Evolutionary conservation across 2,329 filamentous ascomycete species (phyloP), one percentile per base, ranked within the genome.

Genomic region (Pseudogymnoascus sp.): DNA sequence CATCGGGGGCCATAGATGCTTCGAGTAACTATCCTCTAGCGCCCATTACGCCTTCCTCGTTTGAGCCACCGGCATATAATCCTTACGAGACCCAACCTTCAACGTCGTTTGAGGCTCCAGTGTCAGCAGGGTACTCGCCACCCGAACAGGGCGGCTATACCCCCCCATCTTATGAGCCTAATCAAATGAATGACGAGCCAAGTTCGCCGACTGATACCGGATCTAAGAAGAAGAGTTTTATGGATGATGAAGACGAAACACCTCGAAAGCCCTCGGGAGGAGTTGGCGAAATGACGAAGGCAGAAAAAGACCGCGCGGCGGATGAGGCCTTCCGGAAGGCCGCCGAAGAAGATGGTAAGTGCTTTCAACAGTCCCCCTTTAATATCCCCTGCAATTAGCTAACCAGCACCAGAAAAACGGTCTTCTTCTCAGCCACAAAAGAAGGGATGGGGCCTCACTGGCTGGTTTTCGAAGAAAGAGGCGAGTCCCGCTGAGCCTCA

Each of bases 241-340:
- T 95, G 83, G 88, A 93, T 70, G 89, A 93, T 67, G 90, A 93
- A 28, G 89, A 92, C 11, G 89, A 91, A 34, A 77, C 78, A 5
- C 66, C 78, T 46, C 78, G 74, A 44, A 65, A 67, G 8, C 61
- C 68, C 12, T 73, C 77, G 40, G 78, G 79, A 36, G 83, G 81
- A 46, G 78, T 83, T 1, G 77, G 79, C 66, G 82, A 79, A 28
- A 88, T 89, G 73, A 82, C 76, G 1, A 87, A 88, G 73, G 78
- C 82, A 40, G 87, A 89, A 11, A 88, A 86, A 70, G 90, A 96
- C 70, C 83, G 85, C 23, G 89, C 91, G 74, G 92, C 93, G 59
- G 89, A 91, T 64, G 93, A 96, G 70, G 87, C 91, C 73, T 91
- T 97, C 79, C 85, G 87, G 63, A 91, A 88, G 74, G 91, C 90